These are phyloP conservation scores for Macrolepiota fuliginosa DNA, from an alignment of 768 basidiomycete species.

Conservation along the genomic window DNA sequence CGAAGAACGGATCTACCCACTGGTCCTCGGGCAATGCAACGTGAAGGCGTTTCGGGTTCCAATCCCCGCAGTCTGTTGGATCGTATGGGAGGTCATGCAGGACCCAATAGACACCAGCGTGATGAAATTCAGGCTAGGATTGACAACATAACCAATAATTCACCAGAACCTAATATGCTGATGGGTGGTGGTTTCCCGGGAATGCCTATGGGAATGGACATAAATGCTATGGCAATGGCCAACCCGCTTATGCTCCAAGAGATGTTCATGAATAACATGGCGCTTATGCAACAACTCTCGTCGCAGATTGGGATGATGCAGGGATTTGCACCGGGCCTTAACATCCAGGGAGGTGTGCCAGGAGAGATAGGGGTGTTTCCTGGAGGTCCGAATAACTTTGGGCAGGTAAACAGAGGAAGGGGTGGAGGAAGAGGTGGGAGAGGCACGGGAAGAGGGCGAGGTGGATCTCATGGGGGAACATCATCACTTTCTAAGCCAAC, in stretches of 20 bases:
- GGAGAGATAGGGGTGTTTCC: conserved; percentile 53
- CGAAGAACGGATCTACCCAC: conserved; percentile 78
- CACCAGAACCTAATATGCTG: conserved; percentile 57
- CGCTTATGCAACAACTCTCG: conserved; percentile 92
- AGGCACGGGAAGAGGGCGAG: conserved; percentile 48
- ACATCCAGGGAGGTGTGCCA: conserved; percentile 53
- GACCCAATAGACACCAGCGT: conserved; percentile 36
- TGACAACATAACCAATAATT: conserved; percentile 67
- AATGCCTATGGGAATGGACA: conserved; percentile 51
- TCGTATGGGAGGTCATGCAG: conserved; percentile 64
- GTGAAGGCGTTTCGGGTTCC: conserved; percentile 31
- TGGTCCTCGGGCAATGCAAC: conserved; percentile 82
- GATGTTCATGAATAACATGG: conserved; percentile 91
- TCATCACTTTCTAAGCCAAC: conserved; percentile 16
- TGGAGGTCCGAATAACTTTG: conserved; percentile 33
- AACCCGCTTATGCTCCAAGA: conserved; percentile 80
- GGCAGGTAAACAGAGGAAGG: conserved; percentile 30
- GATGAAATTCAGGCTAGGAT: conserved; percentile 81
- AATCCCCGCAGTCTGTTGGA: conserved; percentile 72
- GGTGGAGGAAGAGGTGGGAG: conserved; percentile 40
- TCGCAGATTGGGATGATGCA: conserved; percentile 76
- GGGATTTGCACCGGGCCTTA: conserved; percentile 58
- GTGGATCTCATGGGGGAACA: conserved; percentile 34
- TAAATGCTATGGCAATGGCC: conserved; percentile 51
- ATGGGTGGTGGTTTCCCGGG: conserved; percentile 45